A percentile compares a stretch with the other conserved stretches of the same genome.
These are phyloP conservation scores for Trametes coccinea DNA, from an alignment of 768 basidiomycete genomes.

Conservation along the genomic window DNA sequence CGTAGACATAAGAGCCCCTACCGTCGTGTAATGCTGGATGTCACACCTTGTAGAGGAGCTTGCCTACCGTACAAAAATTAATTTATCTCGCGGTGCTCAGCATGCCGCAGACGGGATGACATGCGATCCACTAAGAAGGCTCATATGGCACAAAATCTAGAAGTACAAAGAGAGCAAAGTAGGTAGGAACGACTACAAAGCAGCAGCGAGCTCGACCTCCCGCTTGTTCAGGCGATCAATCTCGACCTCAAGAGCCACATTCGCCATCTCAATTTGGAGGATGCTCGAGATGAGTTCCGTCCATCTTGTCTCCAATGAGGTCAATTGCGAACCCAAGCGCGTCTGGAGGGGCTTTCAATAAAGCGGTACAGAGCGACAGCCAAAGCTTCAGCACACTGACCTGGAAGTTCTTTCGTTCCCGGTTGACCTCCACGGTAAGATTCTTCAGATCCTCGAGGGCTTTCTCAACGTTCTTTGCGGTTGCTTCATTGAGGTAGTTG, in stretches of 20 bases:
- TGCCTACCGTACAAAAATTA: constrained; percentile 2
- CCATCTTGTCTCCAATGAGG: constrained; percentile 84
- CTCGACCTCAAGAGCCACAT: constrained; percentile 83
- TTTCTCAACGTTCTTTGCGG: constrained; percentile 69
- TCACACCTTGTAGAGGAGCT: constrained; percentile 1
- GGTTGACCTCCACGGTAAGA: constrained; percentile 81
- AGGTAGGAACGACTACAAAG: constrained; percentile 8
- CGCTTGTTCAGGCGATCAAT: constrained; percentile 58
- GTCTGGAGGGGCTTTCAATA: constrained; percentile 47
- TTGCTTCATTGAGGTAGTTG: constrained; percentile 83
- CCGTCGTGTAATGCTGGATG: constrained; percentile 3
- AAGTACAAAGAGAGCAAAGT: constrained; percentile 14
- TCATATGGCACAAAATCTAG: constrained; percentile 8
- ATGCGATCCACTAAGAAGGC: not conserved
- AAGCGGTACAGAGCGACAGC: not conserved
- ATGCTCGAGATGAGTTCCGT: constrained; percentile 89
- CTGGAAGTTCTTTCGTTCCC: constrained; percentile 85
- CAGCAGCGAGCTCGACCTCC: constrained; percentile 62
- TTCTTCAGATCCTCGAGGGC: constrained; percentile 77
- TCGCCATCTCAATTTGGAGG: constrained; percentile 95
- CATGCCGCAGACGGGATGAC: constrained; percentile 16
- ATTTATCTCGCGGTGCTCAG: constrained; percentile 15
- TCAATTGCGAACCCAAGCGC: constrained; percentile 75
- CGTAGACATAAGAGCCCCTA: not conserved
- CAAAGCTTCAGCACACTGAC: constrained; percentile 39